These are phyloP conservation scores for Allium cepa DNA, from an alignment of 106 monocot species.

Conservation along the genomic window DNA sequence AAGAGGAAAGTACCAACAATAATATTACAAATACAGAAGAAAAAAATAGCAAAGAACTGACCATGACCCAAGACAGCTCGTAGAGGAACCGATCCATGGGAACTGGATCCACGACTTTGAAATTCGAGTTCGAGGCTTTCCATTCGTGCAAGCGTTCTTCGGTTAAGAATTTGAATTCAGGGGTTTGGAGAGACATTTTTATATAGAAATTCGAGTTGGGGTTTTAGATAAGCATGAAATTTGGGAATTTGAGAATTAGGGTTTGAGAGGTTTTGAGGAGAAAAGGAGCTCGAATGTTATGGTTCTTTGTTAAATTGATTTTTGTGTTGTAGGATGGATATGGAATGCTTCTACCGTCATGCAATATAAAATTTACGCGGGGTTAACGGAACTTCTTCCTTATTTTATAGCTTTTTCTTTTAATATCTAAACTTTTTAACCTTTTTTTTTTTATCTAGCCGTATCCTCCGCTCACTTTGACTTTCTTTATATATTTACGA, in stretches of 20 bases:
- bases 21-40: background rate
- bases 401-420: too few species aligned
- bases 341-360: too few species aligned
- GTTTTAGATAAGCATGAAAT: background rate
- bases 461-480: too few species aligned
- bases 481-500: too few species aligned
- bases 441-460: too few species aligned
- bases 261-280: slow-evolving; percentile 12
- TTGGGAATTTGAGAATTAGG: background rate
- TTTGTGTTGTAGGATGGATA: background rate
- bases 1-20: background rate
- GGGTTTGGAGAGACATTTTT: slow-evolving; percentile 29
- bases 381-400: too few species aligned
- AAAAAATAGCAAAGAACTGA: slow-evolving; percentile 11
- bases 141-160: slow-evolving; percentile 51
- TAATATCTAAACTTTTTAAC: too few species aligned
- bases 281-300: background rate
- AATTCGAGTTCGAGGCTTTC: slow-evolving; percentile 27
- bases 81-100: slow-evolving; percentile 63
- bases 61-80: slow-evolving; percentile 89
- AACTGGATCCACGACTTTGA: slow-evolving; percentile 43
- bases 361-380: too few species aligned
- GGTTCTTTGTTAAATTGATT: background rate
- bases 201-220: background rate
- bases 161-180: slow-evolving; percentile 59